Evolutionary conservation across 1,284 basidiomycete genomes (phyloP), one percentile per base, ranked within the genome.

Genomic region (Puccinia brachypodii): DNA sequence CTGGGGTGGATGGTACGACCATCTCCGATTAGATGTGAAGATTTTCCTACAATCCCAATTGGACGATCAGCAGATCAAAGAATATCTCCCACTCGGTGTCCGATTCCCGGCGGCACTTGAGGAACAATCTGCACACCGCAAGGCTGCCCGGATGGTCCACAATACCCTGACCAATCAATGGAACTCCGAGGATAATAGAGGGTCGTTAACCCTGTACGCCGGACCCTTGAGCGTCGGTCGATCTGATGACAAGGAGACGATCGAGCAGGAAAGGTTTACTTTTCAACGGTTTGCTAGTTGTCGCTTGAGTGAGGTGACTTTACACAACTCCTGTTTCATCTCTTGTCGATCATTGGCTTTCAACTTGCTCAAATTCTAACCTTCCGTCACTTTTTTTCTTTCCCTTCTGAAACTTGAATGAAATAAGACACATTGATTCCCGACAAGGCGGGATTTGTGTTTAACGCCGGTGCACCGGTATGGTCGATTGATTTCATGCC

Each of bases 401-500:
- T 31, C 16, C 47, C n/a, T n/a, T n/a, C n/a, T n/a, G n/a, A n/a
- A n/a, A n/a, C n/a, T n/a, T n/a, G n/a, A n/a, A n/a, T n/a, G n/a
- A n/a, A n/a, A n/a, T n/a, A n/a, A 86, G 86, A 84, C 53, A 44
- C 84, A 14, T 81, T 83, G 50, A 25, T 85, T 6, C 83, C 84
- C 2, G 38, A 82, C n/a, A 85, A 85, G 64, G 84, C 89, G 40
- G 88, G 91, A 0, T 89, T 92, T 83, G 88, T 94, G 0, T 92
- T 96, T 87, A 92, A 92, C 83, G 92, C 92, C 0, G 95, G 95
- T 1, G 92, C 91, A 2, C 92, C 93, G 0, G 92, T 94, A 19
- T 94, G 92, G 91, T 93, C 91, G 0, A 85, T 96, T 25, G 94
- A 95, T 84, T 97, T 95, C 94, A 94, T 94, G 85, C 94, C 95